phyloP scores from a whole-genome alignment of 2,329 filamentous ascomycete genomes.

The Diaporthe citriasiana region DNA sequence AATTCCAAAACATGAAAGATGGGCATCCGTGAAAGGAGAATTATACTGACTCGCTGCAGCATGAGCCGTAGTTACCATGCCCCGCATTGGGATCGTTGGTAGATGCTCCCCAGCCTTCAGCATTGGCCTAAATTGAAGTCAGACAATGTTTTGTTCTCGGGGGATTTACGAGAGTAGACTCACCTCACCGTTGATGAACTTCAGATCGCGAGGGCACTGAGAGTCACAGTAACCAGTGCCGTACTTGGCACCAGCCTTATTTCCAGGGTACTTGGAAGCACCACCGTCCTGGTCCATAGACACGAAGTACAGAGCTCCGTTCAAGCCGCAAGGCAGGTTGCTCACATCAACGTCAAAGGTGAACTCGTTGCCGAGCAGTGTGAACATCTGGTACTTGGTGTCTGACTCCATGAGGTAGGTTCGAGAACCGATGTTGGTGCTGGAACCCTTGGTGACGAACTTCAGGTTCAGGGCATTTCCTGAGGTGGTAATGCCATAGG shows the following conservation, averaged over 20 bases:
- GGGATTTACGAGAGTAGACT: not conserved
- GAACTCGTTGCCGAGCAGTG: slow-evolving; percentile 76
- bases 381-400: slow-evolving; percentile 74
- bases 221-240: slow-evolving; percentile 63
- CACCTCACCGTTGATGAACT: slow-evolving; percentile 59
- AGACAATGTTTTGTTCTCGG: not conserved
- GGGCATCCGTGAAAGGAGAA: not conserved
- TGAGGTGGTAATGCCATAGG: slow-evolving; percentile 66
- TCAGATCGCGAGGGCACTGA: slow-evolving; percentile 55
- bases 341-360: slow-evolving; percentile 81
- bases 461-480: slow-evolving; percentile 63
- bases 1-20: not conserved
- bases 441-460: slow-evolving; percentile 58
- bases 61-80: slow-evolving; percentile 63
- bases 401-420: slow-evolving; percentile 75
- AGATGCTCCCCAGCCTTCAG: slow-evolving; percentile 62
- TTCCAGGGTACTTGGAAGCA: slow-evolving; percentile 56
- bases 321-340: slow-evolving; percentile 75
- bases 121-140: slow-evolving; percentile 51
- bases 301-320: slow-evolving; percentile 70
- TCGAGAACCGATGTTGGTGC: slow-evolving; percentile 66
- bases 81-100: slow-evolving; percentile 66
- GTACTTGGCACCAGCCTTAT: slow-evolving; percentile 56
- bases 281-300: slow-evolving; percentile 52
- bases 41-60: too few relatives aligned